A percentile compares a stretch with the other conserved stretches of the same genome.
phyloP scores from a whole-genome alignment of 495 filamentous ascomycete genomes.

The Hyaloscypha variabilis region DNA sequence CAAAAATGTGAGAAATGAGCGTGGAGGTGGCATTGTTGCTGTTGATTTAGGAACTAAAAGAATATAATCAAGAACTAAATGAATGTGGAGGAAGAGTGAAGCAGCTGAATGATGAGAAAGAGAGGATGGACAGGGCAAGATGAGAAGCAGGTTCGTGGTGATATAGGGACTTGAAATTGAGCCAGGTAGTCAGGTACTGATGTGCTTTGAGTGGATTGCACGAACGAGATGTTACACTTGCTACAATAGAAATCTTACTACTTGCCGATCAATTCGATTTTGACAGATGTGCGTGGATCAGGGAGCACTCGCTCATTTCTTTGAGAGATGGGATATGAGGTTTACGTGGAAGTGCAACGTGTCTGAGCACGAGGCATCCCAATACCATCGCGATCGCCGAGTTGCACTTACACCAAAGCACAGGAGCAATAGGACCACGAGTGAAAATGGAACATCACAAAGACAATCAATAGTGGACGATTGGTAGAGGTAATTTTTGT shows the following conservation, averaged over 20 bases:
- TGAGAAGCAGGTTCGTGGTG: background rate
- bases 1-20: background rate
- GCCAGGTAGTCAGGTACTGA: background rate
- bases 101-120: background rate
- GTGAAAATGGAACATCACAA: background rate
- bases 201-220: too few species aligned
- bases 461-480: background rate
- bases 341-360: background rate
- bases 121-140: background rate
- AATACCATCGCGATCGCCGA: background rate
- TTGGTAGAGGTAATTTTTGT: constrained; percentile 5
- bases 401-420: background rate
- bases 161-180: background rate
- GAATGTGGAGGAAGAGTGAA: background rate
- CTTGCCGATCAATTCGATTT: background rate
- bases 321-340: background rate
- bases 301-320: background rate
- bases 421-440: background rate
- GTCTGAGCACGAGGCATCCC: background rate
- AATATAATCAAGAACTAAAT: background rate
- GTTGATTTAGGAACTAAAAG: background rate
- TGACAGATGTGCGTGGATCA: background rate
- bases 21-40: background rate
- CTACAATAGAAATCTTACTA: background rate
- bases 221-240: background rate